A percentile compares a stretch with the other conserved stretches of the same genome.
These are phyloP conservation scores for Phytophthora litchii DNA, from an alignment of 352 stramenopile genomes.

Conservation along the genomic window DNA sequence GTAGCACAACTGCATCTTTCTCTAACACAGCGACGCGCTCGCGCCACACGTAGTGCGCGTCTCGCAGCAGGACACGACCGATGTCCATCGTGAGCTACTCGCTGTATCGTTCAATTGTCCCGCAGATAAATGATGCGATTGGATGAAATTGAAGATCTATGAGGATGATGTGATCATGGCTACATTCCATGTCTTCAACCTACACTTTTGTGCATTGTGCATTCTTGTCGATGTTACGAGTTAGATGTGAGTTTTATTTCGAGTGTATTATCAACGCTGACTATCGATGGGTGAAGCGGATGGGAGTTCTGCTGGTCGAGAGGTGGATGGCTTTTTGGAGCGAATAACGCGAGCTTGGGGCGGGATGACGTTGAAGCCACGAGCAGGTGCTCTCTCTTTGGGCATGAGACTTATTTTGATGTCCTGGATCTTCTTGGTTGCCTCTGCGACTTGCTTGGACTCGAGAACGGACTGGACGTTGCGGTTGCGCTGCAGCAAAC, in stretches of 20 bases:
- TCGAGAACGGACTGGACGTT: slow-evolving; percentile 95
- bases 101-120: slow-evolving; percentile 3
- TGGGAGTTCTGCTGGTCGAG: slow-evolving; percentile 30
- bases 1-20: slow-evolving; percentile 46
- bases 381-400: slow-evolving; percentile 55
- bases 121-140: slow-evolving; percentile 7
- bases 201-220: slow-evolving; percentile 1
- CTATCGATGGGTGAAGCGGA: slow-evolving; percentile 30
- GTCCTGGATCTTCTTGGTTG: slow-evolving; percentile 79
- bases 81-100: slow-evolving; percentile 47
- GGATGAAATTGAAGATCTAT: slow-evolving; percentile 9
- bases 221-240: not conserved
- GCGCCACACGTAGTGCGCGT: slow-evolving; percentile 58
- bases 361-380: slow-evolving; percentile 74
- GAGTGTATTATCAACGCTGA: slow-evolving; percentile 22
- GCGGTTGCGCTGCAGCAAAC: slow-evolving; percentile 94
- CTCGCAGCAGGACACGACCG: slow-evolving; percentile 50
- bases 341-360: slow-evolving; percentile 78
- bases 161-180: not conserved
- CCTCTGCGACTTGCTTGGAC: slow-evolving; percentile 89
- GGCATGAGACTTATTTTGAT: slow-evolving; percentile 83
- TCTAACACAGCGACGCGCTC: slow-evolving; percentile 39
- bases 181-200: not conserved
- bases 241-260: not conserved
- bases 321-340: slow-evolving; percentile 64